Evolutionary conservation across 495 filamentous ascomycete genomes (phyloP).

Genomic region (Neurospora discreta): DNA sequence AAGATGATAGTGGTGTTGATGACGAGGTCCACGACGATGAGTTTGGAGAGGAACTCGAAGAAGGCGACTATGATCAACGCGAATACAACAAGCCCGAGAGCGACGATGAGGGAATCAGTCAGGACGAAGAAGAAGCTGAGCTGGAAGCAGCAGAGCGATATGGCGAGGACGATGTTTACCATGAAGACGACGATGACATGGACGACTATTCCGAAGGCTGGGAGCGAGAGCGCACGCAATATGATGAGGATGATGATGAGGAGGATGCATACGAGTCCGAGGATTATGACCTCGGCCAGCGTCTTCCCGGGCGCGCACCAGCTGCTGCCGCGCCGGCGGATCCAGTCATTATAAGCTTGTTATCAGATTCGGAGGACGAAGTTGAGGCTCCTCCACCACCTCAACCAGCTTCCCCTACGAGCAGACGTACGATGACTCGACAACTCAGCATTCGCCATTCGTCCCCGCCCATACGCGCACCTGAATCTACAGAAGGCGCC

Average conservation of each 20-base stretch:
- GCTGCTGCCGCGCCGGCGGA: neutral
- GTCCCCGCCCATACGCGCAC: neutral
- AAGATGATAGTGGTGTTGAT: conserved; percentile 10
- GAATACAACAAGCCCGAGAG: conserved; percentile 14
- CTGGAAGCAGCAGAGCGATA: conserved; percentile 26
- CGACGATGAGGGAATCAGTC: conserved; percentile 23
- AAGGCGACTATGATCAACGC: conserved; percentile 23
- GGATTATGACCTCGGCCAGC: conserved; percentile 15
- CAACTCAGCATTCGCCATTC: neutral
- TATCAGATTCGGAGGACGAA: conserved; percentile 31
- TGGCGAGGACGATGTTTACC: conserved; percentile 27
- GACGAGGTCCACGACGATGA: conserved; percentile 14
- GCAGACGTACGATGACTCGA: neutral
- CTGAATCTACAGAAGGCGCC: neutral
- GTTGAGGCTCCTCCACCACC: neutral
- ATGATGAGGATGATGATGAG: conserved; percentile 7
- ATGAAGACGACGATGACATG: conserved; percentile 20
- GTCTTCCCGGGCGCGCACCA: neutral
- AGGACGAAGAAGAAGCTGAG: conserved; percentile 30
- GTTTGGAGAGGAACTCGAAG: conserved; percentile 16
- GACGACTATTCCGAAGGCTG: conserved; percentile 13
- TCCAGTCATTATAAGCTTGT: conserved; percentile 26
- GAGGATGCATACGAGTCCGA: conserved; percentile 10
- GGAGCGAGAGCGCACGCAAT: conserved; percentile 17
- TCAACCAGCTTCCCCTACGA: neutral